phyloP scores from a whole-genome alignment of 169 alveolate genomes.

The Plasmodium blacklocki region DNA sequence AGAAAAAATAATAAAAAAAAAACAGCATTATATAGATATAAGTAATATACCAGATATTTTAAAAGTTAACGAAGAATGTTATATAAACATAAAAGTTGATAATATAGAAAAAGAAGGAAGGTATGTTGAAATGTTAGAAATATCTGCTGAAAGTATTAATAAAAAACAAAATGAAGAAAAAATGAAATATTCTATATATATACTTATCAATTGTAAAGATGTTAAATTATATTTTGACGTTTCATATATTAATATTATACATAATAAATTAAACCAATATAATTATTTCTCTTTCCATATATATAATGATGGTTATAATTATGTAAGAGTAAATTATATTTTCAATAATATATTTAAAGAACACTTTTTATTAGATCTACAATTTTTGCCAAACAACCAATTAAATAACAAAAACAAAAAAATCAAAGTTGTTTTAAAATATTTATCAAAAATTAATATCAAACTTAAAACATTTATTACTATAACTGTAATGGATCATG shows the following conservation, averaged over 20 bases:
- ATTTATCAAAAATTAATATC: constrained; percentile 15
- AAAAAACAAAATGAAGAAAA: background rate
- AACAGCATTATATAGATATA: background rate
- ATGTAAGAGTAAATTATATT: constrained; percentile 29
- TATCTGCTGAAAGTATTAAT: background rate
- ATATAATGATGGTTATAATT: constrained; percentile 59
- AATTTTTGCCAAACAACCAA: constrained; percentile 35
- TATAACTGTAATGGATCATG: constrained; percentile 42
- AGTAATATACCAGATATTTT: constrained; percentile 11
- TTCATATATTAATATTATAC: constrained; percentile 52
- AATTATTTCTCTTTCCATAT: constrained; percentile 35
- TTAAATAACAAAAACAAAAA: constrained; percentile 26
- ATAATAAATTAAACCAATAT: constrained; percentile 37
- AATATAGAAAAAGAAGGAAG: constrained; percentile 16
- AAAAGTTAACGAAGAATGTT: constrained; percentile 22
- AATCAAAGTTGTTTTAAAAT: constrained; percentile 24
- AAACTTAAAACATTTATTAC: constrained; percentile 21
- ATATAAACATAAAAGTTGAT: constrained; percentile 28
- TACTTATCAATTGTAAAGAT: constrained; percentile 15
- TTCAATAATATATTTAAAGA: constrained; percentile 31
- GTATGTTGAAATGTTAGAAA: constrained; percentile 42
- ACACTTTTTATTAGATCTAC: constrained; percentile 21
- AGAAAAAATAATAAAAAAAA: background rate
- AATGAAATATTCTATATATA: constrained; percentile 29
- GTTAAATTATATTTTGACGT: constrained; percentile 57